Conservation (phyloP, 768 basidiomycete genomes). For the Rossbeevera mucosa region DNA sequence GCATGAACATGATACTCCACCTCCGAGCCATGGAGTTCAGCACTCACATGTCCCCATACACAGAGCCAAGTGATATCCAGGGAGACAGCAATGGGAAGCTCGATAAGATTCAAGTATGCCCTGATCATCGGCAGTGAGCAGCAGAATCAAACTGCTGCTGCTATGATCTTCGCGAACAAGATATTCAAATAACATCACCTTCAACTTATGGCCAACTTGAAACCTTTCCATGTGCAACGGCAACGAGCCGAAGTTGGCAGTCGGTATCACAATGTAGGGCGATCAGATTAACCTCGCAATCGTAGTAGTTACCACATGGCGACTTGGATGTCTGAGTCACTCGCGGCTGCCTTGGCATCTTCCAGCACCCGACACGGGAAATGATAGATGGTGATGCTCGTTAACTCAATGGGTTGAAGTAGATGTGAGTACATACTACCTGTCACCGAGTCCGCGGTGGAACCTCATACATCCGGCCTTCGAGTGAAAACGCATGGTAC, state of each 20-base stretch:
- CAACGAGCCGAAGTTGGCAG: slow-evolving; percentile 41
- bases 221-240: slow-evolving; percentile 43
- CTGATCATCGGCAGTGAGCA: slow-evolving; percentile 35
- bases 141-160: slow-evolving; percentile 55
- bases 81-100: slow-evolving; percentile 47
- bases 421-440: slow-evolving; percentile 26
- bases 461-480: neutral
- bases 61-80: slow-evolving; percentile 38
- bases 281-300: slow-evolving; percentile 34
- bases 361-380: slow-evolving; percentile 46
- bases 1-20: too few species aligned
- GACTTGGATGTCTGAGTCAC: slow-evolving; percentile 33
- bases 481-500: neutral
- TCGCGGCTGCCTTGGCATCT: slow-evolving; percentile 43
- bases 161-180: too few species aligned
- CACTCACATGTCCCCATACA: too few species aligned
- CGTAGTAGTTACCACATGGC: slow-evolving; percentile 34
- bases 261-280: neutral
- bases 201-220: slow-evolving; percentile 42
- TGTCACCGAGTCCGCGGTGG: neutral
- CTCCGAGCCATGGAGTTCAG: too few species aligned
- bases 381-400: slow-evolving; percentile 38
- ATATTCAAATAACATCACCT: slow-evolving; percentile 34
- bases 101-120: slow-evolving; percentile 1
- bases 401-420: slow-evolving; percentile 53